Percentiles rank a stretch among this genome's conserved stretches.
Evolutionary conservation across 164 flowering plant species (phyloP).

Genomic region (Sextonia rubra): DNA sequence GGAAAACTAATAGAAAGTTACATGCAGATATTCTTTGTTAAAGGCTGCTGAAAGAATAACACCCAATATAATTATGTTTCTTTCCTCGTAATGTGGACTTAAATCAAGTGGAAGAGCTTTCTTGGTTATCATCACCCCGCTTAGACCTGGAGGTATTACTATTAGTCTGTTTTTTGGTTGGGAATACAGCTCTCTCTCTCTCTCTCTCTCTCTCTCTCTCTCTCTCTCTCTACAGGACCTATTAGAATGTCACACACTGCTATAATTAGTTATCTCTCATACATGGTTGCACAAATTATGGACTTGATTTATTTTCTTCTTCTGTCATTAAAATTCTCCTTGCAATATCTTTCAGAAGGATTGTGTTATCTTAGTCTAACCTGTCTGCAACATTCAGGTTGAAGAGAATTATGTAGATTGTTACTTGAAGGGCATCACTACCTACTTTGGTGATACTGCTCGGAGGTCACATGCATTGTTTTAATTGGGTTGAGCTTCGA

Average conservation of each 20-base stretch:
- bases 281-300: too few species aligned
- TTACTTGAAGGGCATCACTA: constrained; percentile 43
- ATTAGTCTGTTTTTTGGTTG: not conserved
- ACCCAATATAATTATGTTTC: constrained; percentile 49
- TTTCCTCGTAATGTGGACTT: constrained; percentile 53
- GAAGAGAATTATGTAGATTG: constrained; percentile 41
- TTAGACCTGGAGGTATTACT: constrained; percentile 37
- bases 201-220: too few species aligned
- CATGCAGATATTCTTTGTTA: constrained; percentile 43
- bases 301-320: too few species aligned
- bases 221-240: too few species aligned
- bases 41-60: constrained; percentile 45
- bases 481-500: constrained; percentile 6
- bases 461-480: not conserved
- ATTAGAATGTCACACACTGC: too few species aligned
- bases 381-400: constrained; percentile 30
- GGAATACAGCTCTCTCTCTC: not conserved
- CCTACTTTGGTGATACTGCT: constrained; percentile 43
- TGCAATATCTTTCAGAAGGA: not conserved
- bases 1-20: not conserved
- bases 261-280: too few species aligned
- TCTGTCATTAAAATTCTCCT: too few species aligned
- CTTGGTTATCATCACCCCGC: constrained; percentile 59
- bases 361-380: not conserved
- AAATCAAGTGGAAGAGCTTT: constrained; percentile 47